These are phyloP conservation scores for Mycosphaerella arachidis DNA, from an alignment of 2,329 filamentous ascomycete genomes.

Conservation along the genomic window DNA sequence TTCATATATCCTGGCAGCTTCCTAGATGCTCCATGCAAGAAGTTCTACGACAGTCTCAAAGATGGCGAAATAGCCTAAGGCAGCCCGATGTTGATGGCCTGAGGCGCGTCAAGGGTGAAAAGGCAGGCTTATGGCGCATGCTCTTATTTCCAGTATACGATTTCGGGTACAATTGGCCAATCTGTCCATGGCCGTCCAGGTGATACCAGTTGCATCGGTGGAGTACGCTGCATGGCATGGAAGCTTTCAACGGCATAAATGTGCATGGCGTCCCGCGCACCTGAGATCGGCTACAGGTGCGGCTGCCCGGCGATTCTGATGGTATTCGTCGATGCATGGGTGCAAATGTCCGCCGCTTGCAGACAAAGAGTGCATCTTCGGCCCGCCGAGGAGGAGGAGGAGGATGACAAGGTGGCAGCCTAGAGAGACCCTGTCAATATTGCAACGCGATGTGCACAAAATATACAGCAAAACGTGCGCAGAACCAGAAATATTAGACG, in stretches of 20 bases:
- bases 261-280: background rate
- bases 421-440: background rate
- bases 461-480: background rate
- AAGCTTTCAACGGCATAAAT: background rate
- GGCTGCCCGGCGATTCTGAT: background rate
- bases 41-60: slow-evolving; percentile 27
- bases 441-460: background rate
- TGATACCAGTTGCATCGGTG: background rate
- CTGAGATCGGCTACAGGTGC: background rate
- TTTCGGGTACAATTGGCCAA: background rate
- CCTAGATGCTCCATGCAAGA: slow-evolving; percentile 30
- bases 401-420: too few relatives aligned
- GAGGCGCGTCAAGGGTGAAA: background rate
- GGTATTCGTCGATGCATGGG: background rate
- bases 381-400: too few relatives aligned
- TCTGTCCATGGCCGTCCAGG: background rate
- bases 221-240: background rate
- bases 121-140: background rate
- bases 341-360: background rate
- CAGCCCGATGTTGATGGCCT: background rate
- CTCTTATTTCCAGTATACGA: background rate
- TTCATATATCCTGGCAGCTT: slow-evolving; percentile 35
- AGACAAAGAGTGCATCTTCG: background rate
- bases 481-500: background rate
- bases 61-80: background rate